Evolutionary conservation across 805 yeast genomes (phyloP), one percentile per base, ranked within the genome.

Genomic region (Starmerella tilneyi): DNA sequence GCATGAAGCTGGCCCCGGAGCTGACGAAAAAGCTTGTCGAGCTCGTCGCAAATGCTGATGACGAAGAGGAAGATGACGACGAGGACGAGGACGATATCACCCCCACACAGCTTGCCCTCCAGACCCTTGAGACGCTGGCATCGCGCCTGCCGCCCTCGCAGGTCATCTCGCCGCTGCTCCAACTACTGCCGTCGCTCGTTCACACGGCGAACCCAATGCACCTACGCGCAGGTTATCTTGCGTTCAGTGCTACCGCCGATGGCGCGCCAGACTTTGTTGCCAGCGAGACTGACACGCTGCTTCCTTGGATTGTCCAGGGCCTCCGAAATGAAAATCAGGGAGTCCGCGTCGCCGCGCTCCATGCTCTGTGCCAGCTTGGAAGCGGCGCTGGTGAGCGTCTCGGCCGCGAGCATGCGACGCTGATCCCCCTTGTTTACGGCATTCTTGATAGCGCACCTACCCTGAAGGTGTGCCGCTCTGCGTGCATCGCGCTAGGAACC

Each of bases 221-320:
- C 67, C 79, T 94, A 69, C 79, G 96, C 68, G 96, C 94, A 48
- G 92, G 82, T 45, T 71, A 86, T 43, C 69, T 84, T 56, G 75
- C 94, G 27, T 68, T 92, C 51, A 85, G 94, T 56, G 84, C 78
- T 46, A 78, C 89, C 43, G 83, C 83, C 37, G 75, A 82, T 52
- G 98, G 97, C 62, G 89, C 97, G 33, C 97, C 97, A 51, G 99
- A 92, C 60, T 89, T 73, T 64, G 74, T 83, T 57, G 74, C 86
- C 38, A 72, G 81, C 39, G 89, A 86, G 60, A 66, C 88, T 49
- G 74, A 75, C 48, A 79, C 78, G 59, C 67, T 92, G 51, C 73
- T 86, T 44, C 84, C 85, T 42, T 74, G 78, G 47, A 66, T 89
- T 39, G 72, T 83, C 43, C 66, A 72, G 42, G 96, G 96, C 54